These are phyloP conservation scores for Polyrhizophydium stewartii DNA, from an alignment of 371 early-diverging fungal genomes.

Conservation along the genomic window DNA sequence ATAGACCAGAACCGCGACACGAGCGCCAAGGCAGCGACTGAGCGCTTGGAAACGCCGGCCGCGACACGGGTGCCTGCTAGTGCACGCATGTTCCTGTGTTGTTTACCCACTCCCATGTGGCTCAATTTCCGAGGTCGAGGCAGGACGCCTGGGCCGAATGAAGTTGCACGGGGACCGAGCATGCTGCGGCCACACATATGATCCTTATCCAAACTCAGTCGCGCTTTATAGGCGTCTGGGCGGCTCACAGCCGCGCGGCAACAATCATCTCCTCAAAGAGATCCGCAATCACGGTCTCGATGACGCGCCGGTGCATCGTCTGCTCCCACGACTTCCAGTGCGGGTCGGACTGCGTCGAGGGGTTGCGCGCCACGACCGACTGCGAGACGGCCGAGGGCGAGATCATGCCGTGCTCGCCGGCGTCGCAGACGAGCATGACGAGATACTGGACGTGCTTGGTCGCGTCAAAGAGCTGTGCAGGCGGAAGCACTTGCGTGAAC, in stretches of 20 bases:
- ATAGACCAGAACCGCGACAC: not conserved
- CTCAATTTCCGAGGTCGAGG: no score
- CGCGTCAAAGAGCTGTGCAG: constrained; percentile 3
- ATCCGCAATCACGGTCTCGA: constrained; percentile 20
- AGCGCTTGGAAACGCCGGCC: no score
- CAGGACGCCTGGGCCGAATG: no score
- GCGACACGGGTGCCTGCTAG: no score
- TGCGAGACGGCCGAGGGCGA: constrained; percentile 12
- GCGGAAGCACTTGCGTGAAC: constrained; percentile 1
- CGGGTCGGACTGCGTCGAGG: not conserved
- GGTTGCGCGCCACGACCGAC: not conserved
- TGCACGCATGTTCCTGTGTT: no score
- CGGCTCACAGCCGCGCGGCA: no score
- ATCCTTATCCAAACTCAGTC: no score
- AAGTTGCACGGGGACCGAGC: no score
- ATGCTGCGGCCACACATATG: no score
- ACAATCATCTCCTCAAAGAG: constrained; percentile 22
- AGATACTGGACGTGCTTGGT: constrained; percentile 16
- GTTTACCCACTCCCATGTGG: no score
- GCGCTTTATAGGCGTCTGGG: no score
- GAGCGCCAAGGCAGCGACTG: no score
- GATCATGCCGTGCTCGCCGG: not conserved
- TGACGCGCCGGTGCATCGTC: constrained; percentile 5
- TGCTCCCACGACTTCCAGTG: constrained; percentile 8
- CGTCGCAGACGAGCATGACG: not conserved